Evolutionary conservation across 345 rosid genomes (phyloP), one percentile per base, ranked within the genome.

Genomic region (Syzygium grande): DNA sequence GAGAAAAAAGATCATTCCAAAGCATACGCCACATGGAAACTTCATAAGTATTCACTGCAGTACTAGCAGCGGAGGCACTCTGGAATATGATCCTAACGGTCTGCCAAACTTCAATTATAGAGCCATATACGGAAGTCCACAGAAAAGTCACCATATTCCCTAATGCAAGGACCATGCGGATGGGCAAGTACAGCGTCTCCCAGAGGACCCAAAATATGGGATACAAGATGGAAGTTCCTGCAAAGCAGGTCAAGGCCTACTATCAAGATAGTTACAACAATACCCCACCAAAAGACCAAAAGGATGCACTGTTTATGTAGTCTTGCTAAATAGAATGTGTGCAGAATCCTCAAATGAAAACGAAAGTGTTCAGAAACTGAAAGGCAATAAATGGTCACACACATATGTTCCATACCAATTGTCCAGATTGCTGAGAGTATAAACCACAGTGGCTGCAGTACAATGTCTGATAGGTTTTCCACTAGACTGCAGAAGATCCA

Each of bases 1-100:
- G 97, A 85, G 99, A 98, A 90, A 98, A 97, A 84, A 98, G 97
- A 89, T 98, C 99, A 87, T 95, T 95, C 99, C 99, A 98, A 61
- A 98, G 98, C 2, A 96, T 93, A 23, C 95, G 97, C 98, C 99
- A 97, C 90, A 94, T 89, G 63, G 99, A 95, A 92, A 95, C 96
- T 93, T 96, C 96, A 85, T 90, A 89, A 7, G 96, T 86, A 84
- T 89, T 93, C 63, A 92, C 95, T 58, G 97, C 90, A 55, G 93
- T 92, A 89, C 92, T 92, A 25, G 98, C 91, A 89, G 94, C 93
- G 65, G 98, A 92, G 90, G 96, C 93, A 88, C 95, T 58, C 92
- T 87, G 91, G 86, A 92, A 84, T 85, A 96, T 63, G 90, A 94
- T 85, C 87, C 96, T 93, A 30, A 91, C 86, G 55, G 92, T 92